Conservation (phyloP, 1,139 yeast genomes). For the Pichia sorboxylosa region DNA sequence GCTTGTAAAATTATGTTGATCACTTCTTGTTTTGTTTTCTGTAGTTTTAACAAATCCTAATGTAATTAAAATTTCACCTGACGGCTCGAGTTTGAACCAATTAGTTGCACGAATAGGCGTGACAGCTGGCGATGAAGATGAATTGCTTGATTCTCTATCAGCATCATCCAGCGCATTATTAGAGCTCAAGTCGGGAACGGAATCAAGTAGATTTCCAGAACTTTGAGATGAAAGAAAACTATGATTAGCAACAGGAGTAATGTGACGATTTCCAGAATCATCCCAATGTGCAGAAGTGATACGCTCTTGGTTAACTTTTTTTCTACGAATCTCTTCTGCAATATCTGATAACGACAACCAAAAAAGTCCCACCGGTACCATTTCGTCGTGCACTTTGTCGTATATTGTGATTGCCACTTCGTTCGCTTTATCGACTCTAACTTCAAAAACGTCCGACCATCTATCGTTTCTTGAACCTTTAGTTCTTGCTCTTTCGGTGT, state of each 20-base stretch:
- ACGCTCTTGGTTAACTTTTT: conserved; percentile 66
- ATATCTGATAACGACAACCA: conserved; percentile 87
- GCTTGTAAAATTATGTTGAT: conserved; percentile 35
- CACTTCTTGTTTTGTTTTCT: conserved; percentile 23
- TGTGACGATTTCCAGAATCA: conserved; percentile 45
- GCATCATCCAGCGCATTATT: conserved; percentile 5
- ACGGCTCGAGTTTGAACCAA: conserved; percentile 93
- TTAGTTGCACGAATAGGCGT: conserved; percentile 38
- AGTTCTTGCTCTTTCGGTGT: conserved; percentile 54
- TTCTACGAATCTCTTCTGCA: conserved; percentile 87
- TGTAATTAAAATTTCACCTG: conserved; percentile 74
- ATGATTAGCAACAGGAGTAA: not conserved
- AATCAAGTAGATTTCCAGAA: conserved; percentile 1
- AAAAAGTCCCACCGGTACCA: conserved; percentile 82
- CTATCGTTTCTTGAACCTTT: conserved; percentile 65
- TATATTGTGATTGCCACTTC: conserved; percentile 82
- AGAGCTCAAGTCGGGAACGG: conserved; percentile 3
- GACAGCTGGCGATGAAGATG: conserved; percentile 6
- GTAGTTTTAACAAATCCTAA: conserved; percentile 69
- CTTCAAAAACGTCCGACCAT: conserved; percentile 75
- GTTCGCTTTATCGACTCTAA: conserved; percentile 80
- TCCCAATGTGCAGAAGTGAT: conserved; percentile 74
- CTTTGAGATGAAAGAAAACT: not conserved
- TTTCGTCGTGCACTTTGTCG: conserved; percentile 57
- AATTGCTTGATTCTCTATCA: conserved; percentile 2